Conservation (phyloP, 306 rosid genomes). For the Prinsepia uniflora region DNA sequence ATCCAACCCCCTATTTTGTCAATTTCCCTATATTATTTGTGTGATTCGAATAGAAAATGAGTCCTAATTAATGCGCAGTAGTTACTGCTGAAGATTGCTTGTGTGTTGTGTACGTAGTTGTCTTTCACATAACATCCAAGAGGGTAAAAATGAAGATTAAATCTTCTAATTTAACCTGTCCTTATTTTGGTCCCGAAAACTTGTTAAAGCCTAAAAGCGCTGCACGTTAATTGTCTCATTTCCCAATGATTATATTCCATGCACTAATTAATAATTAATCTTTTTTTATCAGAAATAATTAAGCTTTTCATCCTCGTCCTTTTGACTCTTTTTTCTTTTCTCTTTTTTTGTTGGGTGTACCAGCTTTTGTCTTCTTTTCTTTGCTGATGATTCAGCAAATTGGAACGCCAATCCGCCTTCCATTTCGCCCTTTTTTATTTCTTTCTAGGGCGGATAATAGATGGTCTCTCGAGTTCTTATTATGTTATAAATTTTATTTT, state of each 20-base stretch:
- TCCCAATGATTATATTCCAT: slow-evolving; percentile 28
- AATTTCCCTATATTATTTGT: too few relatives aligned
- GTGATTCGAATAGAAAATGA: too few relatives aligned
- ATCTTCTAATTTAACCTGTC: slow-evolving; percentile 18
- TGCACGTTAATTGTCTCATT: slow-evolving; percentile 11
- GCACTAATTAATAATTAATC: neutral
- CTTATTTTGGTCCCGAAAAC: slow-evolving; percentile 17
- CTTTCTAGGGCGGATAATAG: too few relatives aligned
- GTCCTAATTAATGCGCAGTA: too few relatives aligned
- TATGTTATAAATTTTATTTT: too few relatives aligned
- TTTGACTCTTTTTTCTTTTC: neutral
- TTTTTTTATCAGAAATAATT: neutral
- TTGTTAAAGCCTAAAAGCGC: slow-evolving; percentile 17
- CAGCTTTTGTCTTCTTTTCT: slow-evolving; percentile 25
- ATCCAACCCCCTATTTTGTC: too few relatives aligned
- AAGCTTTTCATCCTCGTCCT: neutral
- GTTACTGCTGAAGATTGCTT: neutral
- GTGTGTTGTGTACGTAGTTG: neutral
- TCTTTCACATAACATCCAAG: neutral
- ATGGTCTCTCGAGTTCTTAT: too few relatives aligned
- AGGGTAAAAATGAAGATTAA: slow-evolving; percentile 5
- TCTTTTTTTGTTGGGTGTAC: slow-evolving; percentile 4
- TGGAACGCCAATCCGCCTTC: slow-evolving; percentile 68
- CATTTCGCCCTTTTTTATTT: slow-evolving; percentile 26
- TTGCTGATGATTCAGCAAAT: slow-evolving; percentile 6